Evolutionary conservation across 306 rosid genomes (phyloP), one percentile per base, ranked within the genome.

Genomic region (Citrullus colocynthis): DNA sequence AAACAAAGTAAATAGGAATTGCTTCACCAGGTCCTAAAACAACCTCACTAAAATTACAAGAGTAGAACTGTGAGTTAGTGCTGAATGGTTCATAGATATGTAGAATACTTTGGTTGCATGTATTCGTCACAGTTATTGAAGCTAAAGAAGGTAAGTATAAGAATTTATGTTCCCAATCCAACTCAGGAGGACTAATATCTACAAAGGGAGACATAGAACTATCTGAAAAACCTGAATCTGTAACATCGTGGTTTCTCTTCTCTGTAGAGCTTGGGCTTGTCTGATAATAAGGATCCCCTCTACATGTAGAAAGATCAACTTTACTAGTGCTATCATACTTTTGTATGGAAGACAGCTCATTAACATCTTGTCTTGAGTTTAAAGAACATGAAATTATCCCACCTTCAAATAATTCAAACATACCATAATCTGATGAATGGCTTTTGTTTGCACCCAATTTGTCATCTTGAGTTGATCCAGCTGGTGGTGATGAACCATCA

Each of bases 21-120:
- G 80, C 80, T 87, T 95, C 97, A 82, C 97, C 97, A 51, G 93
- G 99, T 80, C 86, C 84, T 75, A 95, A 79, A 14, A 84, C 82
- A 87, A 82, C 83, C 83, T 87, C 91, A 14, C 89, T 95, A 76
- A 88, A 88, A 89, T 95, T 95, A 85, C 96, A 92, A 41, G 97
- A 86, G 83, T 92, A 95, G 89, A 95, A 95, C 92, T 95, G 99
- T 44, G 78, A 41, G 86, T 91, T 91, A 3, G 89, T 83, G 85
- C 97, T 92, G 87, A 89, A 92, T 36, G 97, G 99, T 79, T 95
- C 97, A 80, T 88, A 92, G 72, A 95, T 88, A 85, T 88, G 88
- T 83, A 95, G 81, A 80, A 82, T 73, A 83, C 96, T 85, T 78
- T 88, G 93, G 70, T 85, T 91, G 87, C 97, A 90, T 3, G 88